Evolutionary conservation across 2,329 filamentous ascomycete species (phyloP), one percentile per base, ranked within the genome.

Genomic region (Colletotrichum salicis): DNA sequence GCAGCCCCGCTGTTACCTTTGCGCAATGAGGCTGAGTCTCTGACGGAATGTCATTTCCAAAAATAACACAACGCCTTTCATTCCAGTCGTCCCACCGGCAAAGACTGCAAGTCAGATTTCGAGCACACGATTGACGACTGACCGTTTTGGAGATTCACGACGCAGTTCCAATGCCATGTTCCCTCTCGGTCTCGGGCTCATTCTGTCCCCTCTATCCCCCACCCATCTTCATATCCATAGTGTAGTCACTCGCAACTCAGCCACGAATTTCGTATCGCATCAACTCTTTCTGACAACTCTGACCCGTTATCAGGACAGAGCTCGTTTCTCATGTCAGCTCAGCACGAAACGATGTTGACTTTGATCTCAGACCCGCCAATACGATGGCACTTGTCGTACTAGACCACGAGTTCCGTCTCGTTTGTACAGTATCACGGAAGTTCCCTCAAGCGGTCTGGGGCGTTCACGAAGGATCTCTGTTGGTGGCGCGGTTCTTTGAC

Each of bases 401-500:
- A 19, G 41, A 8, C 19, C 41, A 48, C n/a, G 41, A 11, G 19
- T 22, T 48, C 19, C 15, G 41, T 11, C 41, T 48, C 41, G 11
- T 48, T 48, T 8, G 8, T 48, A 19, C 19, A 19, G 15, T 13
- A 41, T 19, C 37, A 41, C 37, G 37, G 13, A 41, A 41, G 37
- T 41, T 41, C 37, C 24, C n/a, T 60, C 8, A 33, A 7, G 13
- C 15, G n/a, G 1, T 2, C 19, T 48, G 35, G 24, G 37, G n/a
- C 58, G 29, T 29, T 33, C n/a, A 15, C 51, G 59, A 63, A 68
- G 59, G 59, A 68, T 64, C 48, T 37, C n/a, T 57, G 52, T 29
- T 48, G 37, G 51, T 64, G 65, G 65, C 65, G 59, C 51, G 27
- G 52, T 37, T 68, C 12, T 29, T 48, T 37, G 27, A 29, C 19